These are phyloP conservation scores for Spizellomyces sp. DNA, from an alignment of 192 early-diverging fungal species.

Conservation along the genomic window DNA sequence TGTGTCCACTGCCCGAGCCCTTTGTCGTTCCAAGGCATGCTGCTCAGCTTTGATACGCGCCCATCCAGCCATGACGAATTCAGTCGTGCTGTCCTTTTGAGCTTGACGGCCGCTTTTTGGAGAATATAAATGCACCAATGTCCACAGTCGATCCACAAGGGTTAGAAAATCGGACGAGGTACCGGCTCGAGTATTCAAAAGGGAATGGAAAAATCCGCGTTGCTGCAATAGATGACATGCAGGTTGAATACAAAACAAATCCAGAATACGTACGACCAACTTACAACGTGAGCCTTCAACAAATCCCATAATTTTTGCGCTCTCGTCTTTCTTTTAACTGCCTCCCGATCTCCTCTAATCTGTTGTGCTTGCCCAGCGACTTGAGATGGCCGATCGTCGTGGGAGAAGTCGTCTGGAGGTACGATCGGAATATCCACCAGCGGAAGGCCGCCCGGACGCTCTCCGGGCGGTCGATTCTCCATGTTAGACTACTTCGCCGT, in stretches of 20 bases:
- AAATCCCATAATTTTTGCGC: slow-evolving; percentile 44
- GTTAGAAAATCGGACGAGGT: slow-evolving; percentile 40
- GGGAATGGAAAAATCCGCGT: slow-evolving; percentile 47
- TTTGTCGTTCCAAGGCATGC: slow-evolving; percentile 40
- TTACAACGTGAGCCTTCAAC: slow-evolving; percentile 43
- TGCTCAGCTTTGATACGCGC: slow-evolving; percentile 50
- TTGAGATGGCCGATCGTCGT: too few species aligned
- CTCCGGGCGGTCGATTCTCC: too few species aligned
- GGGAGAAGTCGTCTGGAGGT: too few species aligned
- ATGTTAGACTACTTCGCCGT: too few species aligned
- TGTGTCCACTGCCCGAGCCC: slow-evolving; percentile 20
- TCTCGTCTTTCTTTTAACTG: slow-evolving; percentile 29
- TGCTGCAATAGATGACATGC: slow-evolving; percentile 25
- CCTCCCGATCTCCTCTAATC: not conserved
- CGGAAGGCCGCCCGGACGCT: too few species aligned
- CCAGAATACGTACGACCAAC: not conserved
- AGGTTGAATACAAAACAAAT: slow-evolving; percentile 19
- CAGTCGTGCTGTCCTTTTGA: slow-evolving; percentile 39
- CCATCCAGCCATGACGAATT: slow-evolving; percentile 53
- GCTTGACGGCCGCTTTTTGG: not conserved
- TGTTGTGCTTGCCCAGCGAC: not conserved
- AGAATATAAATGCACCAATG: slow-evolving; percentile 40
- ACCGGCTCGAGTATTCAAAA: slow-evolving; percentile 40
- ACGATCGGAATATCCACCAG: too few species aligned
- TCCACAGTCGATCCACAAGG: slow-evolving; percentile 51